Base-by-base conservation (phyloP, 2,329 filamentous ascomycete genomes). In the Sclerotinia glacialis region DNA sequence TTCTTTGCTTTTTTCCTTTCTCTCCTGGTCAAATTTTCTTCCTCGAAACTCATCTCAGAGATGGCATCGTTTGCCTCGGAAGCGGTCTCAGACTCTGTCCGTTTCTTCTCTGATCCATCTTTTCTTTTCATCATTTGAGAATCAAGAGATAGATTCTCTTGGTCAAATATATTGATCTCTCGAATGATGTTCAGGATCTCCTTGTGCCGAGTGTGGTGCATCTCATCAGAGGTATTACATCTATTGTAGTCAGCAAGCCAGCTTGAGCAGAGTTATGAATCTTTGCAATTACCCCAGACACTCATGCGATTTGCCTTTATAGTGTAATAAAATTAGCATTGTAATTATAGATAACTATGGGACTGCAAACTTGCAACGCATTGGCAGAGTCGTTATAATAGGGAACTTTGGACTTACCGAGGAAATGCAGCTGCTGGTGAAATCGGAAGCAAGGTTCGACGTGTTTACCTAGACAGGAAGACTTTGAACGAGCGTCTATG, bases 401-500 rank as follows among this genome's bases (percentile, higher is more conserved):
- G n/a, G 16, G 37, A 11, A 2, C 14, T 16, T 34, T 28, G 23
- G 14, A 64, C 73, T 64, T 72, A 76, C 75, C 74, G 47, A 75
- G 68, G 59, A 77, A 76, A 59, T 77, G 74, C 18, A 77, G 58
- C 59, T 75, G 73, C 63, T 76, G 75, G 55, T 77, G 75, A 60
- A 74, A 77, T 18, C 75, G 67, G 44, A 74, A 74, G 67, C 75
- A 77, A 47, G 75, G 75, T 62, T 77, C 75, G 23, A 76, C 74
- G 67, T 77, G 75, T 54, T 73, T 73, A 12, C 74, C 74, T 55
- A 77, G 69, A 46, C 75, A 77, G 18, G 71, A 70, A 5, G 71
- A 71, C 37, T 74, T 76, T 3, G 74, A 73, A 47, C 74, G 66
- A 47, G 71, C 62, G 70, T 75, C 74, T 76, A 54, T 26, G 37